Base-by-base conservation (phyloP, 1,284 basidiomycete species). In the Ceratobasidium theobromae region DNA sequence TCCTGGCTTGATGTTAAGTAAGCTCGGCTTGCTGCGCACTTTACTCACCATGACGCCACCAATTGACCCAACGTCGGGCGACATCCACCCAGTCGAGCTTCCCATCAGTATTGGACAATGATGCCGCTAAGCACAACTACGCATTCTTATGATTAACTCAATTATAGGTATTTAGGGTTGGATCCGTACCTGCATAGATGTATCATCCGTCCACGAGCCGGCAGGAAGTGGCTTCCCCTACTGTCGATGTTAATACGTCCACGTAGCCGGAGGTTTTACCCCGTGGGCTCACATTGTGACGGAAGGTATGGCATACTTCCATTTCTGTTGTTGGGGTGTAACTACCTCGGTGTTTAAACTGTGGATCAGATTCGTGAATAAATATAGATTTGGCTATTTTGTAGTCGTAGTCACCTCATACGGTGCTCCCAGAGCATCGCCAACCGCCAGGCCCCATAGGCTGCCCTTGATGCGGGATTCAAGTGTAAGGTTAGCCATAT, bases 191-290 rank as follows among this genome's bases (percentile, higher is more conserved):
- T 54, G 51, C 68, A 65, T 69, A 41, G 46, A 60, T 4, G 70
- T 69, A 67, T 72, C 71, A 53, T 72, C 71, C 18, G 70, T 72
- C 71, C 71, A 70, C 5, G 58, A 68, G 25, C 71, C 71, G 4
- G 67, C 33, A 4, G 57, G 25, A 27, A 72, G 55, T 6, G 70
- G 67, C 16, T 68, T 57, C 1, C 57, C 68, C 55, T 60, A 27
- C 1, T 16, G 16, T 18, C 4, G n/a, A 16, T 9, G 28, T 45
- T 23, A 32, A 25, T 35, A 32, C 5, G 18, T 45, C 12, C 8
- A 18, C 8, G 12, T 25, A 16, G 4, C 11, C 3, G 9, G 43
- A 45, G 9, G 16, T 38, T 5, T 5, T 18, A n/a, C n/a, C n/a
- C 23, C 12, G 12, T 6, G 11, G 21, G 23, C 30, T 12, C 21